These are phyloP conservation scores for Corrigiola litoralis DNA, from an alignment of 179 eudicot species.

Conservation along the genomic window DNA sequence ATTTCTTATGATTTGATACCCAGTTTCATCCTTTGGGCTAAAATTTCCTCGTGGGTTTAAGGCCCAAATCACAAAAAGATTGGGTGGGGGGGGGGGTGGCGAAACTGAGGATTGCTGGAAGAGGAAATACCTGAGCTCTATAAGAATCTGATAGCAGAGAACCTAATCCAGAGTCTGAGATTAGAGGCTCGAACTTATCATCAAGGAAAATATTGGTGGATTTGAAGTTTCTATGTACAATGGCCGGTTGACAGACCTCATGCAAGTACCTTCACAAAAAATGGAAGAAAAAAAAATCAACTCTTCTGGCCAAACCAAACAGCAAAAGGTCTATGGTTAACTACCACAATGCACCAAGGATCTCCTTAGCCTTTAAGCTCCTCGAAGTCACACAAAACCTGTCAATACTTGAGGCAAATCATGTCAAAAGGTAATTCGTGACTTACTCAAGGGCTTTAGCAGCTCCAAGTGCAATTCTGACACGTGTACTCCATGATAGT, in stretches of 20 bases:
- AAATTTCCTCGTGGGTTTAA: too few relatives aligned
- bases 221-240: constrained; percentile 71
- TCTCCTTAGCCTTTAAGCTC: background rate
- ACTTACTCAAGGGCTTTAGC: constrained; percentile 91
- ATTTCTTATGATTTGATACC: too few relatives aligned
- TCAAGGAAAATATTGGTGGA: constrained; percentile 71
- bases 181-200: constrained; percentile 47
- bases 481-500: constrained; percentile 75
- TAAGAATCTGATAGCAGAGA: constrained; percentile 41
- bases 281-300: constrained; percentile 8
- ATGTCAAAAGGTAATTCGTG: background rate
- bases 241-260: constrained; percentile 61
- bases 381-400: background rate
- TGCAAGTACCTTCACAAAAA: constrained; percentile 62
- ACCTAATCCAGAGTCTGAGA: constrained; percentile 82
- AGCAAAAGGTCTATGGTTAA: background rate
- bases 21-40: too few relatives aligned
- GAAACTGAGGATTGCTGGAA: background rate
- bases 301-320: background rate
- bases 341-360: background rate
- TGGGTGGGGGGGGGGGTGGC: too few relatives aligned
- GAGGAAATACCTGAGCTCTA: constrained; percentile 46
- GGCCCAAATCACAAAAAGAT: too few relatives aligned
- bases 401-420: background rate
- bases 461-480: constrained; percentile 70